Percentiles rank a stretch among this genome's conserved stretches.
These are phyloP conservation scores for Penicillium taxi DNA, from an alignment of 495 filamentous ascomycete species.

Conservation along the genomic window DNA sequence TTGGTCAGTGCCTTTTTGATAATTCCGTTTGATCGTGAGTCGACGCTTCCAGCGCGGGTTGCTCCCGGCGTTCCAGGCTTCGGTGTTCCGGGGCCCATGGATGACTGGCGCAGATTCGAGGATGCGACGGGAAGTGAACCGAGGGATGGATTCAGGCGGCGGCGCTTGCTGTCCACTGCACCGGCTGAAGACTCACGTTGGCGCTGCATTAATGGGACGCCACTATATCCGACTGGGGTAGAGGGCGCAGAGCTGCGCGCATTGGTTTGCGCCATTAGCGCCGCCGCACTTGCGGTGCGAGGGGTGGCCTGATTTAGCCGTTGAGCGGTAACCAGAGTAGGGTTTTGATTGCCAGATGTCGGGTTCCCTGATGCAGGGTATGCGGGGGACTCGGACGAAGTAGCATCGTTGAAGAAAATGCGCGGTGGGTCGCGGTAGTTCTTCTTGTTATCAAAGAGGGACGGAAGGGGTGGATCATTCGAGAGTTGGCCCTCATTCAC, in stretches of 20 bases:
- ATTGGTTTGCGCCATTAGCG: conserved; percentile 21
- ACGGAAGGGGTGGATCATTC: conserved; percentile 70
- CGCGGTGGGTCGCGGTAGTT: conserved; percentile 49
- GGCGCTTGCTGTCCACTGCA: conserved; percentile 63
- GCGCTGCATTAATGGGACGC: conserved; percentile 49
- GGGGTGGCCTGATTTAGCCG: conserved; percentile 35
- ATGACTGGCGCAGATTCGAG: conserved; percentile 72
- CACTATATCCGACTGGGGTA: conserved; percentile 54
- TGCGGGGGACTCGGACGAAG: conserved; percentile 30
- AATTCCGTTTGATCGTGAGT: conserved; percentile 41
- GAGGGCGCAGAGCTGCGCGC: conserved; percentile 53
- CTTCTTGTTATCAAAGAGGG: conserved; percentile 58
- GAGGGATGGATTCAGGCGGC: conserved; percentile 55
- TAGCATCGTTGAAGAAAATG: conserved; percentile 41
- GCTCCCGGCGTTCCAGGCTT: conserved; percentile 60
- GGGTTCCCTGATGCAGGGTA: conserved; percentile 36
- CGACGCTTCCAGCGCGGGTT: conserved; percentile 63
- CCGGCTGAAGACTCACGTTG: conserved; percentile 73
- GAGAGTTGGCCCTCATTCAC: conserved; percentile 71
- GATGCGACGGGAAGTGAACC: conserved; percentile 59
- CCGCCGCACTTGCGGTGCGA: conserved; percentile 14
- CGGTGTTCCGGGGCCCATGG: conserved; percentile 78
- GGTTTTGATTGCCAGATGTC: conserved; percentile 37
- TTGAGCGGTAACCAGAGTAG: conserved; percentile 36
- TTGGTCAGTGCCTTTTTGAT: conserved; percentile 51